Evolutionary conservation across 192 early-diverging fungal species (phyloP), one percentile per base, ranked within the genome.

Genomic region (Backusella parvicylindrica): DNA sequence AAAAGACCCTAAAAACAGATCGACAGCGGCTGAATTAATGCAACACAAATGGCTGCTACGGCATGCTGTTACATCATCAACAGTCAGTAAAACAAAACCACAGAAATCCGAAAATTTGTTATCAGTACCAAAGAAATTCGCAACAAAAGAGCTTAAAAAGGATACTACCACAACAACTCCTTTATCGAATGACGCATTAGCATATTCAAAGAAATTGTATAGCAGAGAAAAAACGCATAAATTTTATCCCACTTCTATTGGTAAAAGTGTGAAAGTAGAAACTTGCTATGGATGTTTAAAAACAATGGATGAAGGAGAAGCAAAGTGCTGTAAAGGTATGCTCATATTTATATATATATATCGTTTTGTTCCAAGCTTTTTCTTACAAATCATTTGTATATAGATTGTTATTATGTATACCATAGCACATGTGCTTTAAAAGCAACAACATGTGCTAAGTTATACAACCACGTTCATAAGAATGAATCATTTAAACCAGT

Each of bases 1-100:
- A 67, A 96, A 97, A 68, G 89, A 95, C 60, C 91, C 91, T 13
- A 76, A 76, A 12, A 70, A 86, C 23, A 84, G 97, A 33, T 92
- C 94, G 1, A 88, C 90, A 0, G 95, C 97, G 0, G 73, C 77
- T 8, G 86, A 88, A 50, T 86, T 99, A 53, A 85, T 95, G 69
- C 74, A 79, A 21, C 94, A 96, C 77, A 80, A 83, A 7, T 99
- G 95, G 95, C 2, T 60, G 95, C 2, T 60, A 2, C 53, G 53
- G 8, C 53, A 60, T 60, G 23, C 11, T 13, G 21, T 60, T 28
- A 28, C 26, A 60, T 13, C 53, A 60, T 13, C 53, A 60, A 9
- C 53, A 60, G 23, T 11, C 9, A 60, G 4, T 28, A 60, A 60
- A 38, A 38, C 37, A 38, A 38, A 38, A 26, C 9, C 21, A 2